Conservation (phyloP, 2,329 filamentous ascomycete genomes). For the Arthrobotrys sinensis region DNA sequence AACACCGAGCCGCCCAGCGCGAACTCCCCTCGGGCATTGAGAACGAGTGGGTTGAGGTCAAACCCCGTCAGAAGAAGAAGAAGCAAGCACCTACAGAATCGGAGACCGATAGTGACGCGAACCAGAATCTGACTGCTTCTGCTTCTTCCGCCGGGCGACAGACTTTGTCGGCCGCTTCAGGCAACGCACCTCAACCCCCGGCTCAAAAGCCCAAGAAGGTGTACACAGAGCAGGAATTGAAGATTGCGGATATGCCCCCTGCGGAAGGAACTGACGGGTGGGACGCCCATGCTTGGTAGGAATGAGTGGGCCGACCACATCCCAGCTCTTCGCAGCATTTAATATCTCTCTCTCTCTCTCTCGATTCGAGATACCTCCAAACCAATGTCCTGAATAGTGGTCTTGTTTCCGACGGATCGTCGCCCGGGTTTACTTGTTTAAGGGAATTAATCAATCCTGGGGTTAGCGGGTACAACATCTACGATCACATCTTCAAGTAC, state of each 20-base stretch:
- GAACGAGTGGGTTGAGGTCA: constrained; percentile 60
- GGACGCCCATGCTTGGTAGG: constrained; percentile 58
- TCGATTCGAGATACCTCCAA: no score
- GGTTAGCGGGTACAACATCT: neutral
- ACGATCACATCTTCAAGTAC: neutral
- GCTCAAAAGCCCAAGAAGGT: constrained; percentile 35
- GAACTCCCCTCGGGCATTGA: constrained; percentile 41
- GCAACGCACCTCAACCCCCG: constrained; percentile 16
- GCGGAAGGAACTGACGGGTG: constrained; percentile 43
- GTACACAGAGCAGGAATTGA: constrained; percentile 45
- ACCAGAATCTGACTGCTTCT: constrained; percentile 47
- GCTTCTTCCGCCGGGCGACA: constrained; percentile 20
- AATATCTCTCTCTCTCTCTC: neutral
- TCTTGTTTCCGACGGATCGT: neutral
- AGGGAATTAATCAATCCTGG: neutral
- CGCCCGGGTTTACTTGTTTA: neutral
- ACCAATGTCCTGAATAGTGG: neutral
- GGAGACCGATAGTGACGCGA: constrained; percentile 57
- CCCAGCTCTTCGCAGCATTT: neutral
- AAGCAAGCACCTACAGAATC: constrained; percentile 55
- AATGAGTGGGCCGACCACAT: neutral
- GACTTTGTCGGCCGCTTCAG: neutral
- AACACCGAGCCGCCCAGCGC: constrained; percentile 44
- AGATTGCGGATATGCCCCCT: constrained; percentile 49
- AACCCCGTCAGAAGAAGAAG: constrained; percentile 58